Conservation (phyloP, 23 red algal species). For the Agarophyton chilense region DNA sequence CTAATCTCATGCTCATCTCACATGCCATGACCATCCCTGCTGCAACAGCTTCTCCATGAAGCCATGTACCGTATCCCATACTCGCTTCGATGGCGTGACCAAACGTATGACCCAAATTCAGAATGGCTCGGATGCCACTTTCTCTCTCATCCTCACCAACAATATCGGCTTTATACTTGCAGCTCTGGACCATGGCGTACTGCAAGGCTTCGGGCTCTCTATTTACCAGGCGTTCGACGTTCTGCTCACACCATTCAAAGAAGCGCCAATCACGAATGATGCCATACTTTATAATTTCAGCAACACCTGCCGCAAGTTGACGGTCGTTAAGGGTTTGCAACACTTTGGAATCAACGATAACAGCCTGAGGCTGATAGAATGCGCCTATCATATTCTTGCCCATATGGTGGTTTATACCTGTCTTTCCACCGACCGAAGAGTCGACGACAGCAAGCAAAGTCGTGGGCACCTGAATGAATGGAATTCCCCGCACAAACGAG, state of each 20-base stretch:
- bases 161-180: slow-evolving; percentile 85
- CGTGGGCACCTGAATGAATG: slow-evolving; percentile 92
- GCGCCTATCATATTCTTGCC: slow-evolving; percentile 98
- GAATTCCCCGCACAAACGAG: slow-evolving; percentile 82
- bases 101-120: slow-evolving; percentile 98
- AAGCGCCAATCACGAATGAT: slow-evolving; percentile 87
- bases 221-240: slow-evolving; percentile 63
- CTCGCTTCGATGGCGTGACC: slow-evolving; percentile 96
- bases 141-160: slow-evolving; percentile 90
- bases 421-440: slow-evolving; percentile 93
- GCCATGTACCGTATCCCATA: slow-evolving; percentile 87
- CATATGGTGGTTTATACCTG: slow-evolving; percentile 89
- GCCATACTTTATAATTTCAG: slow-evolving; percentile 96
- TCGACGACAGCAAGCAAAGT: slow-evolving; percentile 96
- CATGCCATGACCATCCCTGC: slow-evolving; percentile 97
- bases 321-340: slow-evolving; percentile 84
- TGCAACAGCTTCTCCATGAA: slow-evolving; percentile 96
- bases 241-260: slow-evolving; percentile 87
- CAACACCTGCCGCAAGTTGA: slow-evolving; percentile 86
- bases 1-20: slow-evolving; percentile 87
- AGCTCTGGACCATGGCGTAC: slow-evolving; percentile 87
- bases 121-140: slow-evolving; percentile 82
- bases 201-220: slow-evolving; percentile 74
- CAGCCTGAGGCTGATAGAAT: slow-evolving; percentile 93
- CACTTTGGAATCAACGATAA: slow-evolving; percentile 77